phyloP scores from a whole-genome alignment of 345 rosid genomes.

The Carallia pectinifolia region DNA sequence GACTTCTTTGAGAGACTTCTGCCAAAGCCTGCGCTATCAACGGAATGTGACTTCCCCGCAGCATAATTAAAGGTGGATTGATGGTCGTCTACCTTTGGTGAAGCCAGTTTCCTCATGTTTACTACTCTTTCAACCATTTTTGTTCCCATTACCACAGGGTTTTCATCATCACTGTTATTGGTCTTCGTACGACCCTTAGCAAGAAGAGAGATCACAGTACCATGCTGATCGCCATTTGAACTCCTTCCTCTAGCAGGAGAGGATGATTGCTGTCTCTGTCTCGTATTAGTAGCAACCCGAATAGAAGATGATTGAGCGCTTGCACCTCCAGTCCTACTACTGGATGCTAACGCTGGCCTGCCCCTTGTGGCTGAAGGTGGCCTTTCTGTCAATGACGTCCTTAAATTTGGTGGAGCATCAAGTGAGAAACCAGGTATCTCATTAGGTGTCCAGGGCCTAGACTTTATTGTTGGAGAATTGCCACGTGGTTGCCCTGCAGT shows the following conservation, averaged over 20 bases:
- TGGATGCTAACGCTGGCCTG: slow-evolving; percentile 15
- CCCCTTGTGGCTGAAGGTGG: slow-evolving; percentile 31
- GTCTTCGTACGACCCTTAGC: slow-evolving; percentile 15
- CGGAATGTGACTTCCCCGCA: slow-evolving; percentile 21
- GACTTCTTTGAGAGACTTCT: slow-evolving; percentile 32
- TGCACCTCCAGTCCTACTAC: slow-evolving; percentile 2
- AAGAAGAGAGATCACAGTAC: slow-evolving; percentile 3
- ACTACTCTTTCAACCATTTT: slow-evolving; percentile 36
- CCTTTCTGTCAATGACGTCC: slow-evolving; percentile 30
- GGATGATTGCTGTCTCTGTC: slow-evolving; percentile 30
- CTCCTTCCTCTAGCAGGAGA: slow-evolving; percentile 31
- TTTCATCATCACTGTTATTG: slow-evolving; percentile 23
- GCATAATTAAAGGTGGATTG: slow-evolving; percentile 25
- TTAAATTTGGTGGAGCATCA: slow-evolving; percentile 34
- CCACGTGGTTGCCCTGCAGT: slow-evolving; percentile 25
- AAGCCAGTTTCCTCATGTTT: slow-evolving; percentile 34
- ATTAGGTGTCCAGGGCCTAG: slow-evolving; percentile 31
- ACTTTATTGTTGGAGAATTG: slow-evolving; percentile 24
- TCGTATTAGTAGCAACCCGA: slow-evolving; percentile 33
- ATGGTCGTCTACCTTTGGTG: slow-evolving; percentile 37
- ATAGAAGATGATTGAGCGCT: slow-evolving; percentile 39
- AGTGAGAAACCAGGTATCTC: slow-evolving; percentile 35
- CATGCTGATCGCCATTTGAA: slow-evolving; percentile 8
- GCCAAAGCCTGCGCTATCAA: slow-evolving; percentile 28
- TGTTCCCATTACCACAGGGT: slow-evolving; percentile 31